Evolutionary conservation across 257 asterid species (phyloP), one percentile per base, ranked within the genome.

Genomic region (Echium plantagineum): DNA sequence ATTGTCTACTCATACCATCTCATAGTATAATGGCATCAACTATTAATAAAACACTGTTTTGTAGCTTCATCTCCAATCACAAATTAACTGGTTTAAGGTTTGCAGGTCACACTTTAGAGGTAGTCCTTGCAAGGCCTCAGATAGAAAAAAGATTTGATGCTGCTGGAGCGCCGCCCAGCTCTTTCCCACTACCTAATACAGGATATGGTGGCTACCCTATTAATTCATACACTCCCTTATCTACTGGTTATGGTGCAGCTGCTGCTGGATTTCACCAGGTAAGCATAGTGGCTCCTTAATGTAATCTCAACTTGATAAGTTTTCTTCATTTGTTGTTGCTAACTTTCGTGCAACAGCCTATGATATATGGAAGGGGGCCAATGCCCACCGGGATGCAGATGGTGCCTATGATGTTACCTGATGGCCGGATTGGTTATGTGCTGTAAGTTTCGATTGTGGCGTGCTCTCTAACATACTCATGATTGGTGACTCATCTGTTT

Each of bases 351-450:
- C 69, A 63, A 77, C 95, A 91, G 85, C 96, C 98, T 55, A 83
- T 91, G 91, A 87, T 85, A 65, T 91, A 91, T 42, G 96, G 96
- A 58, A 82, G 96, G 75, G 98, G 98, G 53, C 95, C 95, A 8
- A 88, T 85, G 95, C 95, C 95, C 57, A 71, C 96, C 53, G 96
- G 98, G 72, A 91, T 91, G 98, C 98, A 91, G 74, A 91, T 91
- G 98, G 98, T 91, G 75, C 98, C 96, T 1, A 88, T 91, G 96
- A 91, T 91, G 73, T 78, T 91, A 67, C 95, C 98, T 9, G 96
- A 87, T 79, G 98, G 98, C 61, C 95, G 84, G 64, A 87, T 87
- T 47, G 98, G 96, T 75, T 91, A 91, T 67, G 95, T 91, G 66
- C 90, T 91, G 96, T 91, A 82, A 85, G 96, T 83, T 63, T 63